Percentiles rank a stretch among this genome's conserved stretches.
Evolutionary conservation across 2,329 filamentous ascomycete species (phyloP).

Genomic region (Ceratocystiopsis sp.): DNA sequence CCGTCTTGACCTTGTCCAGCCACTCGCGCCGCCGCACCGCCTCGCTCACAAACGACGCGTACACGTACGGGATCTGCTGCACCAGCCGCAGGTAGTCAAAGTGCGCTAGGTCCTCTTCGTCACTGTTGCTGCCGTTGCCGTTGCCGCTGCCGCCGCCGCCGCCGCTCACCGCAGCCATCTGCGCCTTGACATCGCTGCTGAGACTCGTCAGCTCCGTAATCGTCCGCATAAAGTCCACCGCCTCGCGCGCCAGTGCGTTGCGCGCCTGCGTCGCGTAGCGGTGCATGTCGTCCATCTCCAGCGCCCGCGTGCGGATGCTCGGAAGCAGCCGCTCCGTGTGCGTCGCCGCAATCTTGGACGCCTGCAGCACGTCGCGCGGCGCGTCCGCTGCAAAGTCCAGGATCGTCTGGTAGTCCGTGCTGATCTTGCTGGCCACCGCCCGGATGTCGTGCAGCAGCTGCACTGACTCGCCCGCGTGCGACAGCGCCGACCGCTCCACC

Average conservation of each 20-base stretch:
- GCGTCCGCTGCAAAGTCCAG: conserved; percentile 50
- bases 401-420: conserved; percentile 67
- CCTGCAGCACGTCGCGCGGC: conserved; percentile 40
- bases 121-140: too few species aligned
- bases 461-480: conserved; percentile 43
- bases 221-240: conserved; percentile 59
- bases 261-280: conserved; percentile 45
- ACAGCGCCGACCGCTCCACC: conserved; percentile 33
- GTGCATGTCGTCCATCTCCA: conserved; percentile 45
- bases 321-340: conserved; percentile 47
- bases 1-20: conserved; percentile 75
- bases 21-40: conserved; percentile 76
- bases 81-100: conserved; percentile 70
- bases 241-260: conserved; percentile 48
- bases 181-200: conserved; percentile 53
- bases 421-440: conserved; percentile 70
- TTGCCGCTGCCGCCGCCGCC: too few species aligned
- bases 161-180: conserved; percentile 50
- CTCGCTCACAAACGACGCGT: conserved; percentile 77
- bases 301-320: conserved; percentile 34
- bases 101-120: conserved; percentile 59
- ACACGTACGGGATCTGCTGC: conserved; percentile 71
- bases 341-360: conserved; percentile 44
- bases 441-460: conserved; percentile 72
- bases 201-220: conserved; percentile 67